phyloP scores from a whole-genome alignment of 2,329 filamentous ascomycete genomes.

The Capronia coronata region DNA sequence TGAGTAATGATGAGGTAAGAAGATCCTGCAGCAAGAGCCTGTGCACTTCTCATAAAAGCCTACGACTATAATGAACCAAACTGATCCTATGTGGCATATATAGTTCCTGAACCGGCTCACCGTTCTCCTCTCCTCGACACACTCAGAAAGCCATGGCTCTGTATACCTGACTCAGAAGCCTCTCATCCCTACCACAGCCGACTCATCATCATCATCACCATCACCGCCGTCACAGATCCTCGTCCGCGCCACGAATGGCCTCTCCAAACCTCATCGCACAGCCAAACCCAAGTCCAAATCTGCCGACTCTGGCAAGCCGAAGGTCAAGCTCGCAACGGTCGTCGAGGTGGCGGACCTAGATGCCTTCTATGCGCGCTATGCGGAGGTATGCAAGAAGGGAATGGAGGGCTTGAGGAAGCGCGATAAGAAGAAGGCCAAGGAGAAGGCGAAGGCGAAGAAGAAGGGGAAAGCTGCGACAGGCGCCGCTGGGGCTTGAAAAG shows the following conservation, averaged over 20 bases:
- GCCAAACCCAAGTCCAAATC: slow-evolving; percentile 35
- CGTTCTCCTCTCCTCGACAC: slow-evolving; percentile 37
- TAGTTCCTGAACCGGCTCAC: slow-evolving; percentile 41
- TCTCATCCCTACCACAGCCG: slow-evolving; percentile 47
- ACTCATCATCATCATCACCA: slow-evolving; percentile 51
- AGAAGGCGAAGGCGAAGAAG: slow-evolving; percentile 66
- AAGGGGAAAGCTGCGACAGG: slow-evolving; percentile 44
- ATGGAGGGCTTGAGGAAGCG: slow-evolving; percentile 89
- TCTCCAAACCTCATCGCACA: slow-evolving; percentile 41
- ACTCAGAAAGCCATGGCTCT: slow-evolving; percentile 38
- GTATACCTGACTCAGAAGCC: slow-evolving; percentile 42
- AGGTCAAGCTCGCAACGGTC: slow-evolving; percentile 73
- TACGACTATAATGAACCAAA: too few relatives aligned
- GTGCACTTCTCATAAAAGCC: too few relatives aligned
- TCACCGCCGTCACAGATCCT: slow-evolving; percentile 61
- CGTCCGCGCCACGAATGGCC: slow-evolving; percentile 78
- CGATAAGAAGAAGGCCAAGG: slow-evolving; percentile 78
- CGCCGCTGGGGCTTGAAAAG: background rate
- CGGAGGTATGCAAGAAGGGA: slow-evolving; percentile 80
- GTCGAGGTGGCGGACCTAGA: slow-evolving; percentile 72
- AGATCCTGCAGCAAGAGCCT: too few relatives aligned
- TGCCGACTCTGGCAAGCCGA: slow-evolving; percentile 52
- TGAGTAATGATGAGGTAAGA: slow-evolving; percentile 40
- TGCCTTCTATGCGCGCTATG: slow-evolving; percentile 74
- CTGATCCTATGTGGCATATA: too few relatives aligned